Evolutionary conservation across 345 rosid genomes (phyloP).

Genomic region (Cardamine resedifolia): DNA sequence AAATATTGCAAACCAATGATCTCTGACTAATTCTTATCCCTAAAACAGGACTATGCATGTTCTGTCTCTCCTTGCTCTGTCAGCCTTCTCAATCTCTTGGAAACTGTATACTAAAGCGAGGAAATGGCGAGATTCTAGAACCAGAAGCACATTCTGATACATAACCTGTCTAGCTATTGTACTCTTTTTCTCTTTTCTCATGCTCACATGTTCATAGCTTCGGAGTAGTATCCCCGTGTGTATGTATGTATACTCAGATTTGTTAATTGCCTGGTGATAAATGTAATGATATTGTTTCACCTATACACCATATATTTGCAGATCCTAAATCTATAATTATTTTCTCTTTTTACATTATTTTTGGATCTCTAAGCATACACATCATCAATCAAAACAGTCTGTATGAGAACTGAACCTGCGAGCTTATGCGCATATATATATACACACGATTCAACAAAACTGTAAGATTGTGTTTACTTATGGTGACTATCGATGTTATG

Average conservation of each 20-base stretch:
- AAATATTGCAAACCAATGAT: conserved; percentile 11
- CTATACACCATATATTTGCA: not conserved
- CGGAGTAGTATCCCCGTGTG: not conserved
- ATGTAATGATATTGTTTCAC: conserved; percentile 24
- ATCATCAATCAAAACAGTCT: not conserved
- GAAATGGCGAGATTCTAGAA: conserved; percentile 34
- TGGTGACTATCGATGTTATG: too few species aligned
- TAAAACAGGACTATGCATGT: conserved; percentile 70
- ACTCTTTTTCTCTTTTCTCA: not conserved
- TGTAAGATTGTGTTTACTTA: too few species aligned
- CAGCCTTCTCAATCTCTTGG: conserved; percentile 55
- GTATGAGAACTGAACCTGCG: not conserved
- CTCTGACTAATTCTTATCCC: conserved; percentile 9
- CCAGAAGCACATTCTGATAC: conserved; percentile 30
- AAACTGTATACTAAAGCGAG: conserved; percentile 41
- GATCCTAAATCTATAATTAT: not conserved
- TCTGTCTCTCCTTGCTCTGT: conserved; percentile 71
- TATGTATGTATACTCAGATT: conserved; percentile 13
- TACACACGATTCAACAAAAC: conserved; percentile 16
- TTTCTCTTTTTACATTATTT: not conserved
- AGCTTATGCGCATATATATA: conserved; percentile 24
- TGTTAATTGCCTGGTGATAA: not conserved
- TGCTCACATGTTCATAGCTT: conserved; percentile 23
- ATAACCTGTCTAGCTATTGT: conserved; percentile 12
- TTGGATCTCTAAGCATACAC: not conserved